phyloP scores from a whole-genome alignment of 169 alveolate genomes.

The Cryptosporidium canis region DNA sequence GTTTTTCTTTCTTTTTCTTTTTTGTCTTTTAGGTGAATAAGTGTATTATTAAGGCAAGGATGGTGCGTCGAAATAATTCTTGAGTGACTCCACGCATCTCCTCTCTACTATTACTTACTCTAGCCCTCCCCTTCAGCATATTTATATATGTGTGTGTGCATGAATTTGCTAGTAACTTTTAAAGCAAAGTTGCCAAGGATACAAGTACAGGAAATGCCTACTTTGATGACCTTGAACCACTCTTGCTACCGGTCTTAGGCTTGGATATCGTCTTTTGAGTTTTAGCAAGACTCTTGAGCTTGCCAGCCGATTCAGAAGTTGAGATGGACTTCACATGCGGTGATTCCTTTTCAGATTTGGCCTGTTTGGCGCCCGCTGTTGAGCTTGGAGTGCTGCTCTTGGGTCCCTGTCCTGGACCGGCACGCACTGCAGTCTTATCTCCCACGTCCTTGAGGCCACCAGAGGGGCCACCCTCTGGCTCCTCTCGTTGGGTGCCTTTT shows the following conservation, averaged over 20 bases:
- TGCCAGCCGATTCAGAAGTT: not conserved
- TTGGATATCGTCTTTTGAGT: slow-evolving; percentile 15
- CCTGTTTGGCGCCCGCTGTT: not conserved
- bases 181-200: too few species aligned
- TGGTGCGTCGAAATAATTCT: too few species aligned
- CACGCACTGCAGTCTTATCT: too few species aligned
- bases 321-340: not conserved
- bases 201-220: not conserved
- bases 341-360: not conserved
- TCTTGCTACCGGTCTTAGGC: not conserved
- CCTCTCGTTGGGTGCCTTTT: not conserved
- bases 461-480: not conserved
- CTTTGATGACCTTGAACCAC: not conserved
- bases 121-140: too few species aligned
- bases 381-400: not conserved
- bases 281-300: not conserved
- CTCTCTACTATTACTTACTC: too few species aligned
- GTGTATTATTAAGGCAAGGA: too few species aligned
- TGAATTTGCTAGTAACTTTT: not conserved
- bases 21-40: too few species aligned
- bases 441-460: too few species aligned
- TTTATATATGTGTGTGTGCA: not conserved
- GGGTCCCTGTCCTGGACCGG: not conserved
- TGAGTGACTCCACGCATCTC: too few species aligned
- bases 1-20: too few species aligned